phyloP scores from a whole-genome alignment of 352 stramenopile genomes.

The Pythium sp. region DNA sequence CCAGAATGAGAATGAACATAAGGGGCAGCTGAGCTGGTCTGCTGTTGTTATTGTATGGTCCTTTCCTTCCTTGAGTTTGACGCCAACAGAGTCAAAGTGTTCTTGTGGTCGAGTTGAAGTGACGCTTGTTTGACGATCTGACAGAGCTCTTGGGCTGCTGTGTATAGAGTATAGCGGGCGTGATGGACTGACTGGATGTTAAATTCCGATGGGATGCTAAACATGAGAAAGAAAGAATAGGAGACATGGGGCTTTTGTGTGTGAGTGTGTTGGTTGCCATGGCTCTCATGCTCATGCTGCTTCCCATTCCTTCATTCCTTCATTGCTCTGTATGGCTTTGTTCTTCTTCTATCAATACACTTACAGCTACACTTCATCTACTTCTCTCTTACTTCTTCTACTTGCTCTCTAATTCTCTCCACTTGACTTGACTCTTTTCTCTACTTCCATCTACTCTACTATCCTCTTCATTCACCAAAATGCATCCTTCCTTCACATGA shows the following conservation, averaged over 20 bases:
- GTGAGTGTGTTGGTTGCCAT: not conserved
- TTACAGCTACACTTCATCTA: conserved; percentile 1
- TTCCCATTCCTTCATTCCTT: not conserved
- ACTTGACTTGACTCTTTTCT: not conserved
- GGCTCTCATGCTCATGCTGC: not conserved
- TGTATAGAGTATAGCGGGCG: not conserved
- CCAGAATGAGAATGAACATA: not conserved
- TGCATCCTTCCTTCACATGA: not conserved
- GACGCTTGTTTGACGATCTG: not conserved
- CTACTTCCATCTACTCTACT: not conserved
- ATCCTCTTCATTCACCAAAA: not conserved
- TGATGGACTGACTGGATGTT: not conserved
- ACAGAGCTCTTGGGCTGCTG: not conserved
- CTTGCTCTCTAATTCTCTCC: not conserved
- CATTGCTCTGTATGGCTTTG: not conserved
- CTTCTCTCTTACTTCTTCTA: not conserved
- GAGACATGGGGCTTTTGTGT: not conserved
- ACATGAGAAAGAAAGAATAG: not conserved
- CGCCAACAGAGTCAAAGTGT: not conserved
- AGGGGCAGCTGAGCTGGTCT: not conserved
- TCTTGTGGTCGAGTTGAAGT: not conserved
- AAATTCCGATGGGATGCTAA: not conserved
- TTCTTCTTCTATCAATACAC: not conserved
- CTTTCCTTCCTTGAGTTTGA: not conserved
- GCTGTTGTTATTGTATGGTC: not conserved